Conservation (phyloP, 2,329 filamentous ascomycete genomes). For the Aspergillus brunneoviolaceus region DNA sequence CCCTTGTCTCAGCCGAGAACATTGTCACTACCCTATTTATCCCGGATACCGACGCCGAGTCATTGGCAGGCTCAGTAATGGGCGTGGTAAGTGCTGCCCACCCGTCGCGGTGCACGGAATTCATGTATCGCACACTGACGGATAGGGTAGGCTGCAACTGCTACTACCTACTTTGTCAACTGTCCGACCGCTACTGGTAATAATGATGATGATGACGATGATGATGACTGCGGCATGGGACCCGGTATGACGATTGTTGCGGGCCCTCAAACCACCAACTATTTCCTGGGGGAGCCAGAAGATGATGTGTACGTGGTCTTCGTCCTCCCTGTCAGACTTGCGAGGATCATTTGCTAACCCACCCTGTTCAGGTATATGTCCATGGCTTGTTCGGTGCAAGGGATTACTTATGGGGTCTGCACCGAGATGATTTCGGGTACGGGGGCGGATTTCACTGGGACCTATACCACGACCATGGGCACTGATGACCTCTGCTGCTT, state of each 20-base stretch:
- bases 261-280: slow-evolving; percentile 12
- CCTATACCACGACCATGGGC: slow-evolving; percentile 10
- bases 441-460: slow-evolving; percentile 16
- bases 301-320: slow-evolving; percentile 12
- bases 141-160: slow-evolving; percentile 21
- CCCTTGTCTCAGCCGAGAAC: slow-evolving; percentile 20
- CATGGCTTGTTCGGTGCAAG: slow-evolving; percentile 19
- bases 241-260: slow-evolving; percentile 25
- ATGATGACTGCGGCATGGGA: slow-evolving; percentile 28
- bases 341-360: no score
- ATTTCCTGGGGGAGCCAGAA: slow-evolving; percentile 9
- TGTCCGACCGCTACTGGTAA: slow-evolving; percentile 17
- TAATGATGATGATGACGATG: not conserved
- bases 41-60: slow-evolving; percentile 22
- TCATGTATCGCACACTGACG: not conserved
- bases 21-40: slow-evolving; percentile 29
- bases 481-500: slow-evolving; percentile 9
- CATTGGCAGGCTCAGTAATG: slow-evolving; percentile 27
- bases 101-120: not conserved
- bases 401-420: slow-evolving; percentile 20
- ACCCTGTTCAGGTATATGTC: not conserved
- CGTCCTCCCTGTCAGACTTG: no score
- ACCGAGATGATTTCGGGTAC: slow-evolving; percentile 15
- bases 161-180: slow-evolving; percentile 28
- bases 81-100: slow-evolving; percentile 19